Conservation (phyloP, 345 rosid species). For the Corchorus capsularis region DNA sequence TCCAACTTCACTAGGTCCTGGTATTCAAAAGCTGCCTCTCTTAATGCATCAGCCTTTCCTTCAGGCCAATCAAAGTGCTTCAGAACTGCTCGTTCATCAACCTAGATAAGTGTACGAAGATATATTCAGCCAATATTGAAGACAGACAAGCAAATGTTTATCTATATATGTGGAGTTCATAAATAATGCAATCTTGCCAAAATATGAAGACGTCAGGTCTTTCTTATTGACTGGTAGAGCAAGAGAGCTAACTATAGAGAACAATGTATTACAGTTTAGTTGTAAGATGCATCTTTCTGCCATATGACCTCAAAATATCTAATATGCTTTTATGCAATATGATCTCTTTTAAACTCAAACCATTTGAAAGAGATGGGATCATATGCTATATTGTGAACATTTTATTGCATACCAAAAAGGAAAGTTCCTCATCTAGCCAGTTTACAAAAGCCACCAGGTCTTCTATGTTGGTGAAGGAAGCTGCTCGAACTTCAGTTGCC, state of each 20-base stretch:
- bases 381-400: background rate
- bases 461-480: conserved; percentile 68
- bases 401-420: conserved; percentile 73
- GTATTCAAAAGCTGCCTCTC: conserved; percentile 97
- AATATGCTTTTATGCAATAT: background rate
- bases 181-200: background rate
- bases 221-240: background rate
- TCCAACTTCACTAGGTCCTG: conserved; percentile 91
- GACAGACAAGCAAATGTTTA: background rate
- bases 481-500: conserved; percentile 86
- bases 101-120: conserved; percentile 44
- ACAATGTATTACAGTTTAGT: conserved; percentile 5
- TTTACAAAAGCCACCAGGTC: conserved; percentile 89
- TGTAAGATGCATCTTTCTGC: conserved; percentile 16
- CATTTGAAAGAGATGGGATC: background rate
- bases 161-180: background rate
- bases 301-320: background rate
- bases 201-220: background rate
- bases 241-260: background rate
- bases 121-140: background rate
- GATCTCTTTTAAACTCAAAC: conserved; percentile 2
- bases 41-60: conserved; percentile 92
- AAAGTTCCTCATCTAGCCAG: conserved; percentile 99
- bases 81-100: conserved; percentile 96
- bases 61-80: conserved; percentile 99